These are phyloP conservation scores for Fraxinus albicans DNA, from an alignment of 305 asterid genomes.

Conservation along the genomic window DNA sequence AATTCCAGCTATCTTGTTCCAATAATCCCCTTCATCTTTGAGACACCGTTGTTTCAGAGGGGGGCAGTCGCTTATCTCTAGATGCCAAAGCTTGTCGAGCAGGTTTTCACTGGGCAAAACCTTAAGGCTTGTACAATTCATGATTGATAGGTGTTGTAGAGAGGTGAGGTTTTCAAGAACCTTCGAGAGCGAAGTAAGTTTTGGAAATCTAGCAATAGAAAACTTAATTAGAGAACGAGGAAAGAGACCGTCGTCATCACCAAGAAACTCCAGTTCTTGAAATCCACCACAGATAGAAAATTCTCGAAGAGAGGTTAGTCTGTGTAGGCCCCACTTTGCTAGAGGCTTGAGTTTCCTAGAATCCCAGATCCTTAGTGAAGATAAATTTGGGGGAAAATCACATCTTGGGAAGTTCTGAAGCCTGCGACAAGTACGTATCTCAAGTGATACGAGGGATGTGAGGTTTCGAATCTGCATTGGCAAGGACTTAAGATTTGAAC, in stretches of 20 bases:
- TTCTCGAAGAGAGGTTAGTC: slow-evolving; percentile 32
- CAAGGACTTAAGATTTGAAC: slow-evolving; percentile 20
- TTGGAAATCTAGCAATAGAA: slow-evolving; percentile 36
- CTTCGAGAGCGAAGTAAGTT: slow-evolving; percentile 28
- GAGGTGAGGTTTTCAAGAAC: slow-evolving; percentile 33
- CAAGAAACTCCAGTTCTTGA: slow-evolving; percentile 26
- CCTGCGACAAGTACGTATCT: slow-evolving; percentile 29
- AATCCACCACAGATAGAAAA: slow-evolving; percentile 43
- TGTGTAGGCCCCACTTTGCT: slow-evolving; percentile 41
- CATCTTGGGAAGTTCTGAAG: slow-evolving; percentile 25
- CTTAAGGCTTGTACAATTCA: slow-evolving; percentile 34
- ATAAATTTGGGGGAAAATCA: slow-evolving; percentile 29
- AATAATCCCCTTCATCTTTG: slow-evolving; percentile 36
- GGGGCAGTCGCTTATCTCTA: slow-evolving; percentile 38
- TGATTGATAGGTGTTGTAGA: slow-evolving; percentile 31
- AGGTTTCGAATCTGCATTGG: slow-evolving; percentile 19
- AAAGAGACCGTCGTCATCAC: slow-evolving; percentile 22
- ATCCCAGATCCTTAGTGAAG: slow-evolving; percentile 30
- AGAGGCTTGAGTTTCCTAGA: slow-evolving; percentile 36
- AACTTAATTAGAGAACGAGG: slow-evolving; percentile 34
- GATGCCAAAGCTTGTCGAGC: slow-evolving; percentile 41
- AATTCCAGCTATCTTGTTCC: slow-evolving; percentile 40
- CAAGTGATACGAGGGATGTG: slow-evolving; percentile 20
- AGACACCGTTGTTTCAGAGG: slow-evolving; percentile 31
- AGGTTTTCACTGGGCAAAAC: slow-evolving; percentile 30